Conservation (phyloP, 257 asterid species). For the Nicotiana tabacum region DNA sequence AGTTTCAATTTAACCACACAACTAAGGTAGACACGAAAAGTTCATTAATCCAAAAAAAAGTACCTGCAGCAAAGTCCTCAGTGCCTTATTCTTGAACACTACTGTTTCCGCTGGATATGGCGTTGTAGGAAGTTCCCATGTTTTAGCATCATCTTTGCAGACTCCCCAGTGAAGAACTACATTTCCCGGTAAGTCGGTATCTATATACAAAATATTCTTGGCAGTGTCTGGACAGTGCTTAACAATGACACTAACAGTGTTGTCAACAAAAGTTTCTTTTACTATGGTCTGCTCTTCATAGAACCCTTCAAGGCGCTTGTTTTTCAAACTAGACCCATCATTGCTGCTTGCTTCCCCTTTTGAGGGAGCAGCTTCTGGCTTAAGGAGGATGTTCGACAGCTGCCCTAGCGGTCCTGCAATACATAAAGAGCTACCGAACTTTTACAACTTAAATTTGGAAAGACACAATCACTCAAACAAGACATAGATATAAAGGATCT, state of each 20-base stretch:
- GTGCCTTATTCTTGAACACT: constrained; percentile 73
- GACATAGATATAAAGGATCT: neutral
- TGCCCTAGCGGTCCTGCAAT: constrained; percentile 59
- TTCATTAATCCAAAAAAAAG: neutral
- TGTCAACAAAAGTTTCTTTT: constrained; percentile 48
- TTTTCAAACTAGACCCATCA: constrained; percentile 27
- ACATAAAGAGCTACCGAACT: neutral
- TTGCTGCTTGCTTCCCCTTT: constrained; percentile 29
- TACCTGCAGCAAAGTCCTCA: constrained; percentile 79
- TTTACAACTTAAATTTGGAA: neutral
- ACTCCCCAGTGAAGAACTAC: constrained; percentile 93
- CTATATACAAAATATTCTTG: constrained; percentile 53
- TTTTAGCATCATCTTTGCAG: constrained; percentile 49
- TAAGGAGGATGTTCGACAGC: constrained; percentile 49
- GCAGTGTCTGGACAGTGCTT: constrained; percentile 41
- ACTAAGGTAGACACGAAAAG: neutral
- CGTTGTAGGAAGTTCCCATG: constrained; percentile 74
- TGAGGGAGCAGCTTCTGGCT: constrained; percentile 39
- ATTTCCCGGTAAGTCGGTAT: constrained; percentile 89
- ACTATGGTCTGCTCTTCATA: constrained; percentile 63
- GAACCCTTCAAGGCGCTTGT: constrained; percentile 54
- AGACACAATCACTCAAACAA: neutral
- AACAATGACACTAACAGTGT: constrained; percentile 58
- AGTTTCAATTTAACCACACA: neutral
- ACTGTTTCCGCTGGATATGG: constrained; percentile 77